These are phyloP conservation scores for Exophiala dermatitidis DNA, from an alignment of 2,329 filamentous ascomycete genomes.

Conservation along the genomic window DNA sequence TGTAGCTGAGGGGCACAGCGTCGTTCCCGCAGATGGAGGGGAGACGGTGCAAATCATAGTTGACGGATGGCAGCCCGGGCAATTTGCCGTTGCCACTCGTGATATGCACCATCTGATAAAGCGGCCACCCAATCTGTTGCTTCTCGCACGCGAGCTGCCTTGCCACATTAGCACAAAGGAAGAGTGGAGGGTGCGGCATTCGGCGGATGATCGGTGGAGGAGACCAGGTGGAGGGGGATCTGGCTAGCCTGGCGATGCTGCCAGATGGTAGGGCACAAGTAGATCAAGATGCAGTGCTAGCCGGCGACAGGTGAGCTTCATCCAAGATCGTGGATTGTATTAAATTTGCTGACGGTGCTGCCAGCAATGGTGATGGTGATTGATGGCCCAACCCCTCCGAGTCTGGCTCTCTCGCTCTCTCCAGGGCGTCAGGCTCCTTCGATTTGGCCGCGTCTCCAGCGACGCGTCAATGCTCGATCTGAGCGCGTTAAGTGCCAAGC, in stretches of 20 bases:
- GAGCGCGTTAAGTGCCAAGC: slow-evolving; percentile 4
- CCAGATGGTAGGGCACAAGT: not conserved
- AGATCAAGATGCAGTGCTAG: too few relatives aligned
- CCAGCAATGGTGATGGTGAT: too few relatives aligned
- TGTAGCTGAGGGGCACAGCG: slow-evolving; percentile 5
- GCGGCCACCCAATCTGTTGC: not conserved
- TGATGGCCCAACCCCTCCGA: too few relatives aligned
- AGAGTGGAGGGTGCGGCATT: not conserved
- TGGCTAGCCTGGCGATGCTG: not conserved
- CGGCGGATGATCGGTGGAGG: not conserved
- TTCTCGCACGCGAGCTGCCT: too few relatives aligned
- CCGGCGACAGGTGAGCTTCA: too few relatives aligned
- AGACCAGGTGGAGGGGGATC: not conserved
- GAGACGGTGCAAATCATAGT: slow-evolving; percentile 1
- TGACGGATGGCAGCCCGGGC: not conserved
- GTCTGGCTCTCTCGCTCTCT: too few relatives aligned
- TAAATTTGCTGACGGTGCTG: too few relatives aligned
- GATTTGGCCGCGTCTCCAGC: not conserved
- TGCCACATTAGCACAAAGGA: too few relatives aligned
- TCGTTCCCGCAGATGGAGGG: not conserved
- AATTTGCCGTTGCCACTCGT: not conserved
- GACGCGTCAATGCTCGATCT: slow-evolving; percentile 3
- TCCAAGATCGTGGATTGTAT: too few relatives aligned
- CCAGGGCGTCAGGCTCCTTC: too few relatives aligned
- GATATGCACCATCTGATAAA: not conserved